Conservation (phyloP, 2,329 filamentous ascomycete genomes). For the Colletotrichum paranaense region DNA sequence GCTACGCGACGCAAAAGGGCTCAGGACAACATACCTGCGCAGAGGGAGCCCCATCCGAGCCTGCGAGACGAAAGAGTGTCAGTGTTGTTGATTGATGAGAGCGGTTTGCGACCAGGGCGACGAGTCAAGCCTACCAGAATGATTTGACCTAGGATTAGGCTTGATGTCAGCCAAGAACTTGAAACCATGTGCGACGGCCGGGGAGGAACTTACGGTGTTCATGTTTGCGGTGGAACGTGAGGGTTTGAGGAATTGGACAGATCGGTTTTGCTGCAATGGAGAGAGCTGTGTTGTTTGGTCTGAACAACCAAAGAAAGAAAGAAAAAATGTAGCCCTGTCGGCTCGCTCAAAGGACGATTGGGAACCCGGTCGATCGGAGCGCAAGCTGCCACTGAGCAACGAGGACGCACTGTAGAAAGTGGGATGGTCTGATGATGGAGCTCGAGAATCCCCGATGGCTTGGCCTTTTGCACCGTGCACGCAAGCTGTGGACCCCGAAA, state of each 20-base stretch:
- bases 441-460: constrained; percentile 17
- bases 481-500: constrained; percentile 12
- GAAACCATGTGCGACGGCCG: constrained; percentile 34
- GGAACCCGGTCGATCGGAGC: constrained; percentile 26
- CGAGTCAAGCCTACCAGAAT: constrained; percentile 66
- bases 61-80: constrained; percentile 55
- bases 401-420: constrained; percentile 32
- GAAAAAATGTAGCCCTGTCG: constrained; percentile 14
- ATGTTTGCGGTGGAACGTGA: constrained; percentile 48
- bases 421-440: constrained; percentile 36
- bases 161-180: constrained; percentile 33
- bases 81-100: constrained; percentile 22
- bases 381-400: constrained; percentile 8
- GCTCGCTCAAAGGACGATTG: constrained; percentile 18
- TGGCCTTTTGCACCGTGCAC: constrained; percentile 26
- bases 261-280: neutral
- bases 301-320: neutral
- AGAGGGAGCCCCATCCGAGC: constrained; percentile 92
- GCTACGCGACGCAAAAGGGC: neutral
- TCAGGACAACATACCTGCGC: constrained; percentile 71
- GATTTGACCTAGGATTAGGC: constrained; percentile 64
- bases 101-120: neutral
- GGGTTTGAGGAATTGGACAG: neutral
- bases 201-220: constrained; percentile 62
- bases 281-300: neutral